Evolutionary conservation across 257 asterid genomes (phyloP).

Genomic region (Nicotiana paniculata): DNA sequence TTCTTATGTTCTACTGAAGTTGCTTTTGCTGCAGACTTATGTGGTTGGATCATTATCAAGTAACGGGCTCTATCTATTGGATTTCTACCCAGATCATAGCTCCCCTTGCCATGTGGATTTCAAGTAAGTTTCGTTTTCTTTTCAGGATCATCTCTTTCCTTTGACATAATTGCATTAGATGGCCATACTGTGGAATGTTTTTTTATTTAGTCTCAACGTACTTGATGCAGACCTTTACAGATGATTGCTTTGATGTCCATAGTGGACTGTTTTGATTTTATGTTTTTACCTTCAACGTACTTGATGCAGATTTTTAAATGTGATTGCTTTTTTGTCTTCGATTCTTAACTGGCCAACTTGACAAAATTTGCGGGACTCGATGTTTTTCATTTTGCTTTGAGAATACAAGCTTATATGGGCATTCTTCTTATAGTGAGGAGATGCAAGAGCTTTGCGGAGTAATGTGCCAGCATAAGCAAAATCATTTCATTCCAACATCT

Average conservation of each 20-base stretch:
- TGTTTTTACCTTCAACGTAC: neutral
- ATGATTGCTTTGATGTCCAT: neutral
- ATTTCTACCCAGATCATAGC: slow-evolving; percentile 69
- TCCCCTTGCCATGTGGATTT: slow-evolving; percentile 78
- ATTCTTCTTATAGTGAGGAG: slow-evolving; percentile 48
- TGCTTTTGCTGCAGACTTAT: slow-evolving; percentile 51
- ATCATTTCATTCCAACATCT: slow-evolving; percentile 42
- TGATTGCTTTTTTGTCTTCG: neutral
- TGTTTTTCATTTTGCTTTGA: neutral
- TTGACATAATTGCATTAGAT: slow-evolving; percentile 1
- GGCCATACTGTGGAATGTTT: neutral
- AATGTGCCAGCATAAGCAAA: slow-evolving; percentile 32
- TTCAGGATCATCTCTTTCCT: neutral
- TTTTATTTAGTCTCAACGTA: neutral
- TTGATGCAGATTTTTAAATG: neutral
- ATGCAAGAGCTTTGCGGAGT: slow-evolving; percentile 20
- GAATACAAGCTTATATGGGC: neutral
- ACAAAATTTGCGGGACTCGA: neutral
- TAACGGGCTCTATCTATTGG: slow-evolving; percentile 74
- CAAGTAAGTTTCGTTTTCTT: slow-evolving; percentile 31
- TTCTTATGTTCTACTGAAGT: neutral
- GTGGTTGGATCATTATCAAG: slow-evolving; percentile 70
- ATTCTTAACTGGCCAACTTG: neutral
- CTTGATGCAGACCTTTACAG: neutral
- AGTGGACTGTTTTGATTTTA: neutral